Conservation (phyloP, 2,329 filamentous ascomycete genomes). For the Cyanodermella asteris region DNA sequence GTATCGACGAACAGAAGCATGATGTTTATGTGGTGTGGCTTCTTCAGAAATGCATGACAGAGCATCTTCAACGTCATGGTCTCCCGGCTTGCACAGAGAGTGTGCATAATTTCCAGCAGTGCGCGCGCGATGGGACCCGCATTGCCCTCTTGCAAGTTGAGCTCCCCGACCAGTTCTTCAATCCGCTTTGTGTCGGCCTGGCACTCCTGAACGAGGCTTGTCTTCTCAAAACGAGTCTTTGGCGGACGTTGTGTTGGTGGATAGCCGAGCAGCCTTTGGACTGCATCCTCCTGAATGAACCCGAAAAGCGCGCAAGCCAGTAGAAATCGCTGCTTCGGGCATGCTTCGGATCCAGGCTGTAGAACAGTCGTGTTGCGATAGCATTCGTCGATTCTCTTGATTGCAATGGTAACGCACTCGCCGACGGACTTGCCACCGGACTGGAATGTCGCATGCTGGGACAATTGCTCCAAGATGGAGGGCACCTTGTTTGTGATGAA, state of each 20-base stretch:
- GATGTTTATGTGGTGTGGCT: slow-evolving; percentile 33
- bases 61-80: slow-evolving; percentile 41
- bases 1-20: slow-evolving; percentile 38
- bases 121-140: slow-evolving; percentile 68
- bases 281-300: slow-evolving; percentile 55
- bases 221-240: slow-evolving; percentile 52
- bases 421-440: too few species aligned
- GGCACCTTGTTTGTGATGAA: slow-evolving; percentile 64
- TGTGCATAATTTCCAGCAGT: slow-evolving; percentile 39
- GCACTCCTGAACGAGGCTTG: slow-evolving; percentile 58
- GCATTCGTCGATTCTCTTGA: too few species aligned
- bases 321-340: slow-evolving; percentile 73
- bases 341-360: too few species aligned
- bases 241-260: slow-evolving; percentile 62
- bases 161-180: slow-evolving; percentile 54
- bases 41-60: slow-evolving; percentile 34
- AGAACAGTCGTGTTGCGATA: too few species aligned
- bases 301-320: slow-evolving; percentile 78
- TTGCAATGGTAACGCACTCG: too few species aligned
- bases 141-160: slow-evolving; percentile 83
- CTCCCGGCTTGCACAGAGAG: slow-evolving; percentile 35
- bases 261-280: slow-evolving; percentile 63
- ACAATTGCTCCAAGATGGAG: slow-evolving; percentile 34
- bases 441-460: too few species aligned
- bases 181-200: slow-evolving; percentile 52